Percentiles rank a stretch among this genome's conserved stretches.
Evolutionary conservation across 208 protist species (phyloP).

Genomic region (Trypanosoma melophagium): DNA sequence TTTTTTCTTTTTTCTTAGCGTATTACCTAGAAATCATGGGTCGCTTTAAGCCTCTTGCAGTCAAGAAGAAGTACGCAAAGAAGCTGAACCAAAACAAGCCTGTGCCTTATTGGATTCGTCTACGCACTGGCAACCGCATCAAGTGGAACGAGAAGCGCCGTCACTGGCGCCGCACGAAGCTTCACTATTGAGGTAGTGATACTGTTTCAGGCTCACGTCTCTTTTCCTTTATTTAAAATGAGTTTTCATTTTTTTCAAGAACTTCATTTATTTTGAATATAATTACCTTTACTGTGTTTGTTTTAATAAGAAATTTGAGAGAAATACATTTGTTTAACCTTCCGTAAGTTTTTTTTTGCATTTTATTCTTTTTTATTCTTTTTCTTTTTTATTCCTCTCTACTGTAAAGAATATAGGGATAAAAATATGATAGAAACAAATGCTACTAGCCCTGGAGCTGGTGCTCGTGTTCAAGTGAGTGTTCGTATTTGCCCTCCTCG

Average conservation of each 20-base stretch:
- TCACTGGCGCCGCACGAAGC: constrained; percentile 95
- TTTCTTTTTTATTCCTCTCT: neutral
- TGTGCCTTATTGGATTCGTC: constrained; percentile 92
- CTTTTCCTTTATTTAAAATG: neutral
- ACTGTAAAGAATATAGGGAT: neutral
- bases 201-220: neutral
- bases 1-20: neutral
- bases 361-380: too few species aligned
- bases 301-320: too few species aligned
- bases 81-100: constrained; percentile 94
- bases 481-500: constrained; percentile 26
- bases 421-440: neutral
- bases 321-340: too few species aligned
- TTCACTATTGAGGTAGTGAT: constrained; percentile 73
- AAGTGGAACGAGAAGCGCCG: constrained; percentile 95
- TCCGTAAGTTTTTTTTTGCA: too few species aligned
- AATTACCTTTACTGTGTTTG: neutral
- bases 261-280: constrained; percentile 17
- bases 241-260: constrained; percentile 19
- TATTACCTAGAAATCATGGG: constrained; percentile 48
- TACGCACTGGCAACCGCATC: constrained; percentile 91
- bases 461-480: constrained; percentile 23
- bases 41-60: constrained; percentile 89
- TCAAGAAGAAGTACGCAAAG: constrained; percentile 95
- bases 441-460: constrained; percentile 13